Conservation (phyloP, 176 grass and related monocot genomes). For the Aechmea fasciata region DNA sequence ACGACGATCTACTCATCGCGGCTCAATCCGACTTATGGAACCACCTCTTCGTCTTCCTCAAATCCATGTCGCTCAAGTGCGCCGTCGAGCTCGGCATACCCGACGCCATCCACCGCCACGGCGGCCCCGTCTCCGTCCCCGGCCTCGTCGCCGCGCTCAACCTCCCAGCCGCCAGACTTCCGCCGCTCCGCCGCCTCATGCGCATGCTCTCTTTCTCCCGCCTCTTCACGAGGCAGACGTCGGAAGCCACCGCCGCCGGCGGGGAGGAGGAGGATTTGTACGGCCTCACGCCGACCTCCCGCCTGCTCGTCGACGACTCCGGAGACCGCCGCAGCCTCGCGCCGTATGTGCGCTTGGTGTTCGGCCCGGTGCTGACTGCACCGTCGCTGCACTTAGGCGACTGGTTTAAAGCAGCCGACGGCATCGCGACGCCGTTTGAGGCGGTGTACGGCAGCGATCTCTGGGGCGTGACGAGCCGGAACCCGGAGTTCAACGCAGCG, state of each 20-base stretch:
- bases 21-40: slow-evolving; percentile 17
- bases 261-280: slow-evolving; percentile 1
- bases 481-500: too few relatives aligned
- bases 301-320: slow-evolving; percentile 2
- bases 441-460: too few relatives aligned
- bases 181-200: slow-evolving; percentile 27
- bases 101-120: slow-evolving; percentile 25
- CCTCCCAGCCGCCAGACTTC: slow-evolving; percentile 10
- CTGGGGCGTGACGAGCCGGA: too few relatives aligned
- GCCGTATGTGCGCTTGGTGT: too few relatives aligned
- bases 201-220: slow-evolving; percentile 14
- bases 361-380: too few relatives aligned
- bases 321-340: neutral
- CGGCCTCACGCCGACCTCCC: slow-evolving; percentile 23
- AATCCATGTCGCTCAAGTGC: slow-evolving; percentile 27
- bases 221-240: slow-evolving; percentile 7
- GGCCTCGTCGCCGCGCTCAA: slow-evolving; percentile 14
- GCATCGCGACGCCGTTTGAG: too few relatives aligned
- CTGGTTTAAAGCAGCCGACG: too few relatives aligned
- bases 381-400: too few relatives aligned
- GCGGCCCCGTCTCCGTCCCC: slow-evolving; percentile 7
- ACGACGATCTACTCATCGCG: neutral
- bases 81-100: slow-evolving; percentile 30
- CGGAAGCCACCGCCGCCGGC: neutral
- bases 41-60: slow-evolving; percentile 22